These are phyloP conservation scores for Syncephalis fuscata DNA, from an alignment of 371 early-diverging fungal species.

Conservation along the genomic window DNA sequence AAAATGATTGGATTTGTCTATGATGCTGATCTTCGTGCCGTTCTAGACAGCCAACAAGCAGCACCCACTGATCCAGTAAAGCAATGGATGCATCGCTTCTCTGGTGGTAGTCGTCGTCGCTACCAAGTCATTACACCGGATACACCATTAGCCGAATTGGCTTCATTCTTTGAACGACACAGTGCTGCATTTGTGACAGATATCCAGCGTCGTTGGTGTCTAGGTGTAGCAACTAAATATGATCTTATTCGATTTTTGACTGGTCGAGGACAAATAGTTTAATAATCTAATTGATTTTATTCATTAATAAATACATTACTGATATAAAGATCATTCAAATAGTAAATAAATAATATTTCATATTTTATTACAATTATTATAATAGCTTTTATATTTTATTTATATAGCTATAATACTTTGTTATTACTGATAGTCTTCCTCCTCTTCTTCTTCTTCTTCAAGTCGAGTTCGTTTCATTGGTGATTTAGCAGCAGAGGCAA, in stretches of 20 bases:
- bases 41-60: slow-evolving; percentile 29
- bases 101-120: slow-evolving; percentile 11
- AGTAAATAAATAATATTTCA: too few relatives aligned
- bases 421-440: too few relatives aligned
- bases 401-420: too few relatives aligned
- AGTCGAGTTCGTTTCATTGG: too few relatives aligned
- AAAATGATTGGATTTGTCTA: slow-evolving; percentile 65
- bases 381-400: too few relatives aligned
- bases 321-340: too few relatives aligned
- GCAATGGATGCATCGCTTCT: slow-evolving; percentile 43
- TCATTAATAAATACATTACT: too few relatives aligned
- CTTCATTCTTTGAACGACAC: slow-evolving; percentile 41
- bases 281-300: too few relatives aligned
- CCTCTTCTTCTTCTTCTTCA: too few relatives aligned
- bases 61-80: slow-evolving; percentile 25
- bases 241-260: slow-evolving; percentile 50
- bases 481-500: not conserved
- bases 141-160: slow-evolving; percentile 61
- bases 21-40: slow-evolving; percentile 34
- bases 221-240: slow-evolving; percentile 72
- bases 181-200: slow-evolving; percentile 79
- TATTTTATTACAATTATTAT: too few relatives aligned
- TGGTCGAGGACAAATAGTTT: too few relatives aligned
- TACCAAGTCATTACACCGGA: slow-evolving; percentile 65
- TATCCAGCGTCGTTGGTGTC: slow-evolving; percentile 56